Conservation (phyloP, 768 basidiomycete species). For the Albatrellus ellisii region DNA sequence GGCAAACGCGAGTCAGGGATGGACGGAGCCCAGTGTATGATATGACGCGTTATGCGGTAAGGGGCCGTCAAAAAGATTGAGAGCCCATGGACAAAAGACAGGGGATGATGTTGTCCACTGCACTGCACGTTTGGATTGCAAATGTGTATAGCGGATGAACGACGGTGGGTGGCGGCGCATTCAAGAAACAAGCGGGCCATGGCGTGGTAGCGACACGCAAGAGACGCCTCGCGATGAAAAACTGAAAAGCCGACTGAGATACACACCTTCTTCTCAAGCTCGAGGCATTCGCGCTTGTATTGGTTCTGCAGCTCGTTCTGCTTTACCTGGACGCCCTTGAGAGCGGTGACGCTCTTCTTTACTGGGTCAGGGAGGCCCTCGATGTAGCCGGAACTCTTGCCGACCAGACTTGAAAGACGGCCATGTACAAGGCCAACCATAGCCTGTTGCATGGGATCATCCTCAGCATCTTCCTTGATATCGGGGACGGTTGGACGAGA, state of each 20-base stretch:
- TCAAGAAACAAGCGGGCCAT: too few relatives aligned
- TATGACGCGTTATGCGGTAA: too few relatives aligned
- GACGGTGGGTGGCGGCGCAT: too few relatives aligned
- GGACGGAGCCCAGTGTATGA: too few relatives aligned
- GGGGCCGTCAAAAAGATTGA: too few relatives aligned
- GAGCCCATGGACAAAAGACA: too few relatives aligned
- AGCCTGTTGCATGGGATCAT: constrained; percentile 48
- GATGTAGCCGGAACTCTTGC: constrained; percentile 90
- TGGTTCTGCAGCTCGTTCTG: constrained; percentile 85
- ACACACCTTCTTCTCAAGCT: constrained; percentile 88
- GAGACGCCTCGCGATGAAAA: background rate
- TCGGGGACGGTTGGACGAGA: constrained; percentile 84
- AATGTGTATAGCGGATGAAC: too few relatives aligned
- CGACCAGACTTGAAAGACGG: constrained; percentile 73
- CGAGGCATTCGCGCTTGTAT: constrained; percentile 91
- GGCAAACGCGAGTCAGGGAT: too few relatives aligned
- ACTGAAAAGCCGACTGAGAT: background rate
- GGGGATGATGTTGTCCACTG: too few relatives aligned
- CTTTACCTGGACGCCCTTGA: constrained; percentile 90
- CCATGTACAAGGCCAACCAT: constrained; percentile 83
- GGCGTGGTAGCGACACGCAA: too few relatives aligned
- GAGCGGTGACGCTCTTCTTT: constrained; percentile 75
- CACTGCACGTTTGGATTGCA: too few relatives aligned
- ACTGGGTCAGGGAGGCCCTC: constrained; percentile 74
- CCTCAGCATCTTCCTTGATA: constrained; percentile 72